Base-by-base conservation (phyloP, 140 eudicot genomes). In the Eryngium alpinum region DNA sequence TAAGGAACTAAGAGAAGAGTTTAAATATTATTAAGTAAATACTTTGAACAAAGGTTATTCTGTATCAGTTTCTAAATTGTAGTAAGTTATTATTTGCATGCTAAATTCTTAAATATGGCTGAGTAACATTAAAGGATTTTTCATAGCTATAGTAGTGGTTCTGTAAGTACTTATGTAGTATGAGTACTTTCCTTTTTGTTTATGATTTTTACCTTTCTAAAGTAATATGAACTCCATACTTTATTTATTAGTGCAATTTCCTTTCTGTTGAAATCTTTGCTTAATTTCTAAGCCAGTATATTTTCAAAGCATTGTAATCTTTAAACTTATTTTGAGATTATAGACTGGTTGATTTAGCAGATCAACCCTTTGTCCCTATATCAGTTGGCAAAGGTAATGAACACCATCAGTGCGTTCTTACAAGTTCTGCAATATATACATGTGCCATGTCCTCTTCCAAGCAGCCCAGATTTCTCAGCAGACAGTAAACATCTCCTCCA, bases 401-500 rank as follows among this genome's bases (percentile, higher is more conserved):
- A 14, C 74, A 34, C 25, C 33, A 16, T 79, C 33, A 63, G 49
- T 60, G 80, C 28, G 79, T 73, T 72, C 98, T 90, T 89, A 96
- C 99, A 75, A 96, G 94, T 89, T 96, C 99, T 53, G 99, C 99
- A 77, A 93, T 91, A 84, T 96, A 96, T 52, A 96, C 85, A 9
- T 97, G 98, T 50, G 94, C 98, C 97, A 96, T 93, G 77, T 90
- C 97, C 88, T 96, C 99, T 84, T 93, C 98, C 83, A 93, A 90
- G 88, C 98, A 96, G 59, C 99, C 99, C 28, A 96, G 90, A 90
- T 86, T 91, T 88, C 87, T 91, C 79, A 96, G 84, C 86, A 96
- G 84, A 81, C 98, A 96, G 85, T 88, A 96, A 84, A 96, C 97
- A 87, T 96, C 99, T 77, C 99, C 99, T 85, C 99, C 99, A 83